Percentiles rank a stretch among this genome's conserved stretches.
Evolutionary conservation across 2,329 filamentous ascomycete genomes (phyloP).

Genomic region (Trichoderma hamatum): DNA sequence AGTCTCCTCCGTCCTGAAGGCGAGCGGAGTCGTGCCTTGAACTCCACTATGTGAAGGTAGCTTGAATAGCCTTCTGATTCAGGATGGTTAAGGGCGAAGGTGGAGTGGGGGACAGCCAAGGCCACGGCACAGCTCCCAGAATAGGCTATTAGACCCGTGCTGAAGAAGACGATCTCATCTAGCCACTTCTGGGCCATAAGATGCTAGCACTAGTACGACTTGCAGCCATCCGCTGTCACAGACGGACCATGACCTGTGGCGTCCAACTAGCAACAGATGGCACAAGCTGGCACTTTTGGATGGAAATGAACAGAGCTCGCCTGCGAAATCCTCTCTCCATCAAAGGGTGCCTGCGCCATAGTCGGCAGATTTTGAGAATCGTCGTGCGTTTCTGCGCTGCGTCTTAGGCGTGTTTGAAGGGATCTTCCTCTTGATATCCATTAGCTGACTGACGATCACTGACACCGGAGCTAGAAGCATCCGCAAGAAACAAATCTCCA

Average conservation of each 20-base stretch:
- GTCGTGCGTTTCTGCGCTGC: not conserved
- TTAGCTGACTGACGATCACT: conserved; percentile 5
- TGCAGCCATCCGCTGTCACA: conserved; percentile 19
- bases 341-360: not conserved
- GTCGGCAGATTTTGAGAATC: not conserved
- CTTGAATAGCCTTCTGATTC: conserved; percentile 17
- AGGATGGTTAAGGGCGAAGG: conserved; percentile 5
- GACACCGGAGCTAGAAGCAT: not conserved
- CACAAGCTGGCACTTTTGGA: conserved; percentile 9
- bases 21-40: conserved; percentile 6
- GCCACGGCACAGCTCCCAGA: conserved; percentile 23
- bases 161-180: conserved; percentile 26
- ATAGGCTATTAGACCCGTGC: conserved; percentile 24
- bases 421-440: not conserved
- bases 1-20: conserved; percentile 13
- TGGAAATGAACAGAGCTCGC: not conserved
- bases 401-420: not conserved
- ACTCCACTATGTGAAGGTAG: conserved; percentile 7
- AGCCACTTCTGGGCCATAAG: conserved; percentile 17
- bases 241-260: conserved; percentile 10
- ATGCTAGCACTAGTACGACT: not conserved
- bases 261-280: conserved; percentile 3
- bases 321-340: not conserved
- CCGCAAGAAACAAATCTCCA: not conserved
- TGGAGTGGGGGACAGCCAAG: conserved; percentile 17